Base-by-base conservation (phyloP, 2,329 filamentous ascomycete species). In the Capronia coronata region DNA sequence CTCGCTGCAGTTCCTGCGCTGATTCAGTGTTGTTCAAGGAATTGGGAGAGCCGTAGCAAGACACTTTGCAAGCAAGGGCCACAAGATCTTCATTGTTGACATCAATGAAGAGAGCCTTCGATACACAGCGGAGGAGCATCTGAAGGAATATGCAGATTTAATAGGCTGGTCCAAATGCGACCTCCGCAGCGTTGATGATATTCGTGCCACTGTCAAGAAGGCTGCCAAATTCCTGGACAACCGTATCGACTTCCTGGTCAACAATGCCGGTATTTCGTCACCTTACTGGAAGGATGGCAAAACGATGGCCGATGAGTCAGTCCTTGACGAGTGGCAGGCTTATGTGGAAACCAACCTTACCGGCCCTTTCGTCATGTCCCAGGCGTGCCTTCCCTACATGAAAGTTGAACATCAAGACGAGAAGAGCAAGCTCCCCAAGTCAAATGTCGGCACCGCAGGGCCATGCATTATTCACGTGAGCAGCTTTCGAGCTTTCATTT, bases 331-430 rank as follows among this genome's bases (percentile, higher is more conserved):
- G 51, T 75, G 72, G 72, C 62, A 66, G 52, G 72, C 71, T 13
- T 67, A 67, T 46, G 65, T 75, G 8, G 71, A 74, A 42, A 74
- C 69, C 22, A 75, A 75, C 48, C 66, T 75, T 9, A 75, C 69
- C 2, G 68, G 65, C 2, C 68, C 70, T 0, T 75, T 75, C 52
- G 69, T 66, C 9, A 67, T 73, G 59, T 69, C 64, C 16, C 71
- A 75, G 59, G 71, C 72, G 14, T 71, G 68, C 43, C 64, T 75
- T 9, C 70, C 71, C 0, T 73, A 68, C 58, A 74, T 75, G 72
- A 71, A 71, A 49, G 57, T 61, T 16, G 44, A 51, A 18, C 29
- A 39, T 14, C 27, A 58, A 18, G 38, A 46, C 9, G 47, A 55
- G 18, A 53, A 50, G 43, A 45, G 41, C 18, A 59, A 60, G 50